Evolutionary conservation across 2,329 filamentous ascomycete species (phyloP).

Genomic region (Hymenoscyphus occultus): DNA sequence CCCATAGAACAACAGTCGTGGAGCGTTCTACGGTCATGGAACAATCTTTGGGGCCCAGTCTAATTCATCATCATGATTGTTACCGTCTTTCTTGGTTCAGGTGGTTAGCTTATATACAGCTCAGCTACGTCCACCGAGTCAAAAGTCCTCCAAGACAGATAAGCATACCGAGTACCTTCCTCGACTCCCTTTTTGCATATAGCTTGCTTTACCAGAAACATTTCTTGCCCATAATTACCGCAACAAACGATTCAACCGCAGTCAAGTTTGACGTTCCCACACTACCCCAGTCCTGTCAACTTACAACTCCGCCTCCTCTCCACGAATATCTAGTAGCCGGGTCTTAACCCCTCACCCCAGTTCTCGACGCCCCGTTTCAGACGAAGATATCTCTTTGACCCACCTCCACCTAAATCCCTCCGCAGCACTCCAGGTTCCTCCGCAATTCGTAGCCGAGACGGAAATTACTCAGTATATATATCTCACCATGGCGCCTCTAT

Average conservation of each 20-base stretch:
- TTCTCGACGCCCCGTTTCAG: constrained; percentile 12
- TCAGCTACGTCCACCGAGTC: not conserved
- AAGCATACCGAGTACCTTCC: not conserved
- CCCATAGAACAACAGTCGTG: not conserved
- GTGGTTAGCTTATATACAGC: not conserved
- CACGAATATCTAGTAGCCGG: constrained; percentile 12
- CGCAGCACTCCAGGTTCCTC: constrained; percentile 12
- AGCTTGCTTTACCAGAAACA: not conserved
- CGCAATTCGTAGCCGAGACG: constrained; percentile 2
- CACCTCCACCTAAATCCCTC: constrained; percentile 10
- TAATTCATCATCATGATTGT: constrained; percentile 3
- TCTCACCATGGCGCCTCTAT: constrained; percentile 23
- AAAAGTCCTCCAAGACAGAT: not conserved
- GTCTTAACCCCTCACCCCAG: constrained; percentile 5
- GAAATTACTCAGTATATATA: constrained; percentile 8
- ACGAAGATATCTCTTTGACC: constrained; percentile 10
- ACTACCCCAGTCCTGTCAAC: not conserved
- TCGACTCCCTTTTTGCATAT: not conserved
- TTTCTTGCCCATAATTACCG: not conserved
- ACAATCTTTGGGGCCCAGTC: not conserved
- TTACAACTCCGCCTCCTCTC: constrained; percentile 8
- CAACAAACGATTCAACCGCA: constrained; percentile 6
- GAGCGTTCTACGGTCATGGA: not conserved
- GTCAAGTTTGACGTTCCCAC: not conserved
- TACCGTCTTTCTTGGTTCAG: not conserved